A percentile compares a stretch with the other conserved stretches of the same genome.
Conservation (phyloP, 805 yeast genomes). For the Schwanniomyces pseudopolymorphus region DNA sequence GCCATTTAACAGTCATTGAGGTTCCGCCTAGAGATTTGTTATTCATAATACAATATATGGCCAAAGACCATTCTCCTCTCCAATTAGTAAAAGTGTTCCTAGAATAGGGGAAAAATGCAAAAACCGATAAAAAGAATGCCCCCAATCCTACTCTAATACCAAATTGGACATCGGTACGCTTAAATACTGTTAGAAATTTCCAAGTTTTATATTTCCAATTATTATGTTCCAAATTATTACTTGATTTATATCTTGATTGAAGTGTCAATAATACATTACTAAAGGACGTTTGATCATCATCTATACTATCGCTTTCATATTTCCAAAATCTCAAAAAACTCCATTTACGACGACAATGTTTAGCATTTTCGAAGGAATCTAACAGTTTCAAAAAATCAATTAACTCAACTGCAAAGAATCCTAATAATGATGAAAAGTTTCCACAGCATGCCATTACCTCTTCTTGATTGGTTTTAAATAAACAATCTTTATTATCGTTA, state of each 20-base stretch:
- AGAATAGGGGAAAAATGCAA: conserved; percentile 64
- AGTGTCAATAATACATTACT: conserved; percentile 34
- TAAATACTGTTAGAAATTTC: conserved; percentile 50
- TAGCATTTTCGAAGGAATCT: conserved; percentile 36
- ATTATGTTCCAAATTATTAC: not conserved
- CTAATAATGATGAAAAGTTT: conserved; percentile 65
- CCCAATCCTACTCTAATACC: conserved; percentile 81
- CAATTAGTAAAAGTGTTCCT: conserved; percentile 56
- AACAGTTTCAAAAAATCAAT: conserved; percentile 45
- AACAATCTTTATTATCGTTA: conserved; percentile 26
- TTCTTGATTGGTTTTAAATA: conserved; percentile 61
- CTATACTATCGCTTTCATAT: conserved; percentile 8
- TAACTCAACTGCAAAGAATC: conserved; percentile 62
- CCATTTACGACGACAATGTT: conserved; percentile 36
- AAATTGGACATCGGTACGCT: conserved; percentile 70
- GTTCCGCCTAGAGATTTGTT: conserved; percentile 85
- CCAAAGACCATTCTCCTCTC: conserved; percentile 84
- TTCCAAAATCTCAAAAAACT: conserved; percentile 57
- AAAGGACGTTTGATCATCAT: conserved; percentile 11
- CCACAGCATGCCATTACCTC: conserved; percentile 85
- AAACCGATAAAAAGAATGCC: conserved; percentile 59
- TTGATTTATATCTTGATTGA: conserved; percentile 24
- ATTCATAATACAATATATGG: conserved; percentile 82
- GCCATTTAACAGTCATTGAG: conserved; percentile 71
- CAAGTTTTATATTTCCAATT: conserved; percentile 36